Base-by-base conservation (phyloP, 1,284 basidiomycete genomes). In the Ceratobasidium sp. region DNA sequence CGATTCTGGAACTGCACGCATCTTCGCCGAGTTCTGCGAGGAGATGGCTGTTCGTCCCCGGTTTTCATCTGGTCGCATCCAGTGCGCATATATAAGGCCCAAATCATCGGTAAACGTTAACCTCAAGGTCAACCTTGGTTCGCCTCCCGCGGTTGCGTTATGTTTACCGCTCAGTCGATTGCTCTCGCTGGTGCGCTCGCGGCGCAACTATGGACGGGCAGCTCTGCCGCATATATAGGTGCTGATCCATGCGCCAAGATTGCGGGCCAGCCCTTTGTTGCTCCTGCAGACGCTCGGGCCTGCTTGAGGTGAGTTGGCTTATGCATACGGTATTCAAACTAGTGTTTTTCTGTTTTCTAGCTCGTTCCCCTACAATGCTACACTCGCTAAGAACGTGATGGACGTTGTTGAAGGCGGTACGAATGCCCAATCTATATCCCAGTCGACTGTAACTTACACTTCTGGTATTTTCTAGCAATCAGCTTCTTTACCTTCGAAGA, bases 401-500 rank as follows among this genome's bases (percentile, higher is more conserved):
- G 77, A 70, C 16, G 78, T 78, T 38, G 79, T 74, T 23, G 75
- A 71, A 71, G 69, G 69, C 54, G 65, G 77, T 67, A 54, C 8
- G 55, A 35, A 18, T 41, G 14, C 6, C 12, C 18, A 18, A 35
- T 67, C 5, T 14, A 46, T n/a, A 20, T 6, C 18, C 33, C 20
- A 4, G 38, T 67, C 52, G n/a, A 50, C 59, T 8, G 12, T 3
- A 30, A 66, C 38, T 67, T 10, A 65, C 44, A 5, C 12, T 30
- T 8, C 12, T 35, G 48, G 35, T 77, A 1, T n/a, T 10, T 18
- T n/a, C 35, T 44, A 73, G 89, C 91, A 50, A 89, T 91, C 78
- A 87, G 91, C 82, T 91, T 92, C 81, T 91, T 86, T 83, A 91
- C 90, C 0, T 91, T 91, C 80, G 90, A 91, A 81, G 87, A 90